phyloP scores from a whole-genome alignment of 2,329 filamentous ascomycete genomes.

The Claviceps arundinis region DNA sequence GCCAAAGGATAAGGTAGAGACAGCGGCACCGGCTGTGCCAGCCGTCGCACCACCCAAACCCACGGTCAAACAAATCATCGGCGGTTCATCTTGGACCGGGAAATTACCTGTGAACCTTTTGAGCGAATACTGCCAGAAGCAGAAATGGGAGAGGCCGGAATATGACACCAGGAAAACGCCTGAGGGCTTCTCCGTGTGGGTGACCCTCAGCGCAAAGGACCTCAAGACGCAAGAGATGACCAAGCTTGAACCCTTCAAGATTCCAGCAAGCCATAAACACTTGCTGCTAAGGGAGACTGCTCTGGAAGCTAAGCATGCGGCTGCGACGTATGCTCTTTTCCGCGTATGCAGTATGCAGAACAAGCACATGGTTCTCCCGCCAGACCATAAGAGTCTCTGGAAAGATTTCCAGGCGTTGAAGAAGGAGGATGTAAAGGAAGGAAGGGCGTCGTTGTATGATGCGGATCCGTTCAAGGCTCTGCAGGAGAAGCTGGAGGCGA shows the following conservation, averaged over 20 bases:
- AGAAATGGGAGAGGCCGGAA: conserved; percentile 88
- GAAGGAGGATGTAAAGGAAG: conserved; percentile 63
- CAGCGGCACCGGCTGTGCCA: conserved; percentile 18
- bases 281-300: conserved; percentile 64
- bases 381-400: conserved; percentile 81
- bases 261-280: conserved; percentile 64
- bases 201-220: conserved; percentile 64
- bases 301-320: conserved; percentile 85
- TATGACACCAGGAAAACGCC: conserved; percentile 68
- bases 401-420: conserved; percentile 81
- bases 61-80: conserved; percentile 70
- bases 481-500: conserved; percentile 67
- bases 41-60: conserved; percentile 39
- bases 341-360: conserved; percentile 93
- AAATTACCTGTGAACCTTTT: conserved; percentile 90
- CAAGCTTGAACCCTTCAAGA: conserved; percentile 66
- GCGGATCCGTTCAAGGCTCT: conserved; percentile 82
- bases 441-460: conserved; percentile 80
- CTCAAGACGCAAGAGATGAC: conserved; percentile 69
- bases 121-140: conserved; percentile 88
- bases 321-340: conserved; percentile 82
- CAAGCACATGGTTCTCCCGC: conserved; percentile 85
- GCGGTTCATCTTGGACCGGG: conserved; percentile 91
- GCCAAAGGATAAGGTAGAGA: conserved; percentile 20
- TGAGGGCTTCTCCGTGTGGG: conserved; percentile 66